phyloP scores from a whole-genome alignment of 2,329 filamentous ascomycete species.

The Colletotrichum neosansevieriae region DNA sequence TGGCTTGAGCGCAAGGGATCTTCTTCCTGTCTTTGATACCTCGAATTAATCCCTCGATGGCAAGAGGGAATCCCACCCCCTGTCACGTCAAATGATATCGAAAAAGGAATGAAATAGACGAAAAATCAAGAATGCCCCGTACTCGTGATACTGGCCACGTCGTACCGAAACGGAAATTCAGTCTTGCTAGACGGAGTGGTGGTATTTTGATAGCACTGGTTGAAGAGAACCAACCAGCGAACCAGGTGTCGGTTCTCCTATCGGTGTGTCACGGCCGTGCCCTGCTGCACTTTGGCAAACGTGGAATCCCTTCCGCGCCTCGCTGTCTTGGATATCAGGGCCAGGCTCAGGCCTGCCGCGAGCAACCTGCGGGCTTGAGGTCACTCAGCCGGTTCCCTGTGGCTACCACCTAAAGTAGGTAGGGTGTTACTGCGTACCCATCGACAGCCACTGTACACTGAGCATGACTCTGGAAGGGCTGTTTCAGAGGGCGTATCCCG shows the following conservation, averaged over 20 bases:
- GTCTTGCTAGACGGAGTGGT: conserved; percentile 1
- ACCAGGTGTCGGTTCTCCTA: conserved; percentile 2
- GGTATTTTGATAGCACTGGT: not conserved
- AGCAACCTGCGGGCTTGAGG: too few species aligned
- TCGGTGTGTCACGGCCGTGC: conserved; percentile 4
- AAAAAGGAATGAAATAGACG: conserved; percentile 7
- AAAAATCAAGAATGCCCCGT: not conserved
- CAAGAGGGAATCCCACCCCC: not conserved
- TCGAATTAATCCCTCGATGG: not conserved
- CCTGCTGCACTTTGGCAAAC: not conserved
- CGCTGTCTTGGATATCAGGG: not conserved
- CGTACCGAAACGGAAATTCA: not conserved
- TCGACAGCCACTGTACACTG: too few species aligned
- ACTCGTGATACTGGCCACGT: conserved; percentile 3
- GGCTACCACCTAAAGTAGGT: too few species aligned
- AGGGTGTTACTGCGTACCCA: too few species aligned
- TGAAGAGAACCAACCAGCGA: not conserved
- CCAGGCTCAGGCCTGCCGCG: not conserved
- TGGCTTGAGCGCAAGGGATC: not conserved
- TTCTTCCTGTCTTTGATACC: not conserved
- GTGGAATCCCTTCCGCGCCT: conserved; percentile 20
- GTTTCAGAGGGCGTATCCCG: not conserved
- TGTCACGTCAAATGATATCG: not conserved
- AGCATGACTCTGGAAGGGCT: not conserved
- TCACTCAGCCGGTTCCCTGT: too few species aligned